These are phyloP conservation scores for Cytospora chrysosperma DNA, from an alignment of 2,329 filamentous ascomycete genomes.

Conservation along the genomic window DNA sequence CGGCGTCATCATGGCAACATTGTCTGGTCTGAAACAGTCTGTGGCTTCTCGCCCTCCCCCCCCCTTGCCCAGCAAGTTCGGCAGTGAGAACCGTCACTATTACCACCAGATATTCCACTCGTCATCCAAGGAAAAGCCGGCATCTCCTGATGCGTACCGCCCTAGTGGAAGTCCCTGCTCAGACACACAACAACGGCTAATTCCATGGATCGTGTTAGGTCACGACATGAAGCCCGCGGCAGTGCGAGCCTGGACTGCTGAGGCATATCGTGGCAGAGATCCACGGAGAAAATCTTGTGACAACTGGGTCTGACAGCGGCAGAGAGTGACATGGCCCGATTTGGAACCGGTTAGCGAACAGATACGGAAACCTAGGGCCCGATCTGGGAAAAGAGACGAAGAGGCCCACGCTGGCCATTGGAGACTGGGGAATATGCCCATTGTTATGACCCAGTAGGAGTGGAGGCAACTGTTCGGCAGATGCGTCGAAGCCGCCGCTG, in stretches of 20 bases:
- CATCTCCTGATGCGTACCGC: not conserved
- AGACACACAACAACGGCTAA: not conserved
- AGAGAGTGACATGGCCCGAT: conserved; percentile 28
- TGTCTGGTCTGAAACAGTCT: conserved; percentile 16
- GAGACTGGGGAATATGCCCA: not conserved
- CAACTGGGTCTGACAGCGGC: conserved; percentile 26
- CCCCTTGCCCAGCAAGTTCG: conserved; percentile 1
- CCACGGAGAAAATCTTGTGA: conserved; percentile 24
- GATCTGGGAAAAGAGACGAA: conserved; percentile 3
- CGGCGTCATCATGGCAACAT: conserved; percentile 11
- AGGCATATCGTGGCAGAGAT: conserved; percentile 23
- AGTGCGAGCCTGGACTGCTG: conserved; percentile 19
- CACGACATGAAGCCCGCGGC: conserved; percentile 25
- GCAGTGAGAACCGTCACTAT: not conserved
- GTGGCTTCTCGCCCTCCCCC: not conserved
- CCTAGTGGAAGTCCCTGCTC: not conserved
- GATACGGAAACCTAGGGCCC: conserved; percentile 29
- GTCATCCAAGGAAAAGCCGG: not conserved
- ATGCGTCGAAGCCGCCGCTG: not conserved
- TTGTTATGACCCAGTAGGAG: conserved; percentile 1
- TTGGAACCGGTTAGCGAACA: conserved; percentile 36
- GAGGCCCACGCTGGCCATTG: not conserved
- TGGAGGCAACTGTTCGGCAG: conserved; percentile 11
- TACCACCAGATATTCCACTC: not conserved
- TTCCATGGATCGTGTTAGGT: conserved; percentile 11